Base-by-base conservation (phyloP, 306 rosid species). In the Chamaecrista fasciculata region DNA sequence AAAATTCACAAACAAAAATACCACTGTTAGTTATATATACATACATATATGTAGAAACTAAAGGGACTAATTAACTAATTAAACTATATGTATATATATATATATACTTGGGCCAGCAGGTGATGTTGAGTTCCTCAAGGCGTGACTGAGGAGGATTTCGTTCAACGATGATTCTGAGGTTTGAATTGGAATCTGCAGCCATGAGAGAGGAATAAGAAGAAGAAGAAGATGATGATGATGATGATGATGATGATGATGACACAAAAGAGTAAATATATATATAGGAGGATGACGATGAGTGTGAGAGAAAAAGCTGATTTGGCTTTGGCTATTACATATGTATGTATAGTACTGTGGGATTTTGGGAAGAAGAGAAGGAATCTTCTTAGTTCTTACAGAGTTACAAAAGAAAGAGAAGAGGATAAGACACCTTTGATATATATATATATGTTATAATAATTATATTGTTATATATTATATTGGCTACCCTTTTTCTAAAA, bases 61-160 rank as follows among this genome's bases (percentile, higher is more conserved):
- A n/a, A n/a, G n/a, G n/a, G n/a, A n/a, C n/a, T n/a, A n/a, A n/a
- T n/a, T n/a, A n/a, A n/a, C n/a, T n/a, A n/a, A n/a, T n/a, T n/a
- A n/a, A n/a, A n/a, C n/a, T n/a, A n/a, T n/a, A 51, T 2, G 42
- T 15, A 61, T 2, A 19, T 82, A 62, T 2, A 40, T 19, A 61
- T 3, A 19, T 82, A 59, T 85, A 94, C 99, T 94, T 91, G 71
- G 97, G 99, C 99, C 99, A 94, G 37, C 91, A 79, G 84, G 86
- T 89, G 91, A 94, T 87, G 82, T 94, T 89, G 69, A 91, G 47
- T 76, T 85, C 86, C 12, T 79, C 72, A 5, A 94, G 76, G 62
- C 90, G 92, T 72, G 96, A 75, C 55, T 94, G 80, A 1, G 97
- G 69, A 74, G 99, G 97, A 73, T 81, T 94, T 72, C 83, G 87